Conservation (phyloP, 345 rosid genomes). For the Euphorbia peplus region DNA sequence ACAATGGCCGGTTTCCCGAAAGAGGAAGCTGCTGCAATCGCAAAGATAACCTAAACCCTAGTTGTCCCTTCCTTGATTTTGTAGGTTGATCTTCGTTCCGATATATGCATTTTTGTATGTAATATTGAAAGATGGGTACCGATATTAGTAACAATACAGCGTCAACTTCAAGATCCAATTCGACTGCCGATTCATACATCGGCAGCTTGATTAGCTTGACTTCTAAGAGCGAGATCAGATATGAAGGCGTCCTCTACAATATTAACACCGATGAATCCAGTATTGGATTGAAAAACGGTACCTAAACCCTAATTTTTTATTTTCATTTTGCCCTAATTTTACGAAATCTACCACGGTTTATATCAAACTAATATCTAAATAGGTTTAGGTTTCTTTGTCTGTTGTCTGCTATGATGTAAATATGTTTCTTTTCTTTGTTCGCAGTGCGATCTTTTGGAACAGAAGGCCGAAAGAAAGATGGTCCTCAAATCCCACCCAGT, state of each 20-base stretch:
- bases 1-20: conserved; percentile 11
- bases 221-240: conserved; percentile 94
- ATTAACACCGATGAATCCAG: conserved; percentile 96
- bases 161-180: conserved; percentile 49
- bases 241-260: conserved; percentile 87
- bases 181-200: conserved; percentile 81
- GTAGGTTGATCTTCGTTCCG: neutral
- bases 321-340: conserved; percentile 6
- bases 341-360: neutral
- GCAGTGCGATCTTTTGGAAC: conserved; percentile 73
- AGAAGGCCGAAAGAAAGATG: conserved; percentile 71
- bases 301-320: no score
- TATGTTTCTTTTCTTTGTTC: conserved; percentile 8
- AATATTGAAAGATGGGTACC: conserved; percentile 46
- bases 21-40: conserved; percentile 24
- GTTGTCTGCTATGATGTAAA: neutral
- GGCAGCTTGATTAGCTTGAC: conserved; percentile 98
- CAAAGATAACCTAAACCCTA: conserved; percentile 41
- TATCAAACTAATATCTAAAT: neutral
- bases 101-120: neutral
- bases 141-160: conserved; percentile 47
- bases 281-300: conserved; percentile 89
- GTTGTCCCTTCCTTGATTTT: conserved; percentile 3
- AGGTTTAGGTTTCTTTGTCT: neutral
- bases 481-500: conserved; percentile 54